Percentiles rank a stretch among this genome's conserved stretches.
These are phyloP conservation scores for Trichoderma orchidacearum DNA, from an alignment of 495 filamentous ascomycete genomes.

Conservation along the genomic window DNA sequence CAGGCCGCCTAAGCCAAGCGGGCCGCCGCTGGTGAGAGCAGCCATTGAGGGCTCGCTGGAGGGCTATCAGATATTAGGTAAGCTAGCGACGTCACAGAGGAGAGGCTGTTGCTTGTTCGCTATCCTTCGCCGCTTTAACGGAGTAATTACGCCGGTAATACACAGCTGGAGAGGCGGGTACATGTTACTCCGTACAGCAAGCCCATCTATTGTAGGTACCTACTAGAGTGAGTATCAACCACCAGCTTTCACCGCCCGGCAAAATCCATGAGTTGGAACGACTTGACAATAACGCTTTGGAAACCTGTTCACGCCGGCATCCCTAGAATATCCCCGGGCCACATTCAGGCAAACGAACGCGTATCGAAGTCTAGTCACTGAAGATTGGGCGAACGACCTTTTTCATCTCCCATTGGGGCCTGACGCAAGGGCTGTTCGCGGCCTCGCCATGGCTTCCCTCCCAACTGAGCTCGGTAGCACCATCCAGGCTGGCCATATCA, in stretches of 20 bases:
- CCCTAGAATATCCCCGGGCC: not conserved
- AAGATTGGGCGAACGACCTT: not conserved
- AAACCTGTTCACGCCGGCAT: not conserved
- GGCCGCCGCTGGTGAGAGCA: too few relatives aligned
- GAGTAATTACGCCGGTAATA: too few relatives aligned
- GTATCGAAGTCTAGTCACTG: not conserved
- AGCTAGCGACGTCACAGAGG: not conserved
- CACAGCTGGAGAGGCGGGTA: too few relatives aligned
- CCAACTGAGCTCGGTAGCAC: conserved; percentile 55
- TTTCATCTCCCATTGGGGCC: not conserved
- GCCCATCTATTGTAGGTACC: too few relatives aligned
- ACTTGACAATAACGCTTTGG: not conserved
- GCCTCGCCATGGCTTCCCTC: conserved; percentile 21
- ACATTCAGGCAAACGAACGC: not conserved
- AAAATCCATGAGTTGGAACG: not conserved
- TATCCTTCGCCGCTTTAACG: too few relatives aligned
- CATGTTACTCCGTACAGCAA: too few relatives aligned
- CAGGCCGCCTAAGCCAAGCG: not conserved
- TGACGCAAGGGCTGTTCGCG: not conserved
- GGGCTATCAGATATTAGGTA: not conserved
- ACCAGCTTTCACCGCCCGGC: not conserved
- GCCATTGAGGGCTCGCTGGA: not conserved
- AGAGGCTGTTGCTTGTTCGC: not conserved
- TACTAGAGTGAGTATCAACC: too few relatives aligned
- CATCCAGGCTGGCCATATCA: conserved; percentile 68